Base-by-base conservation (phyloP, 2,329 filamentous ascomycete species). In the Colletotrichum magnum region DNA sequence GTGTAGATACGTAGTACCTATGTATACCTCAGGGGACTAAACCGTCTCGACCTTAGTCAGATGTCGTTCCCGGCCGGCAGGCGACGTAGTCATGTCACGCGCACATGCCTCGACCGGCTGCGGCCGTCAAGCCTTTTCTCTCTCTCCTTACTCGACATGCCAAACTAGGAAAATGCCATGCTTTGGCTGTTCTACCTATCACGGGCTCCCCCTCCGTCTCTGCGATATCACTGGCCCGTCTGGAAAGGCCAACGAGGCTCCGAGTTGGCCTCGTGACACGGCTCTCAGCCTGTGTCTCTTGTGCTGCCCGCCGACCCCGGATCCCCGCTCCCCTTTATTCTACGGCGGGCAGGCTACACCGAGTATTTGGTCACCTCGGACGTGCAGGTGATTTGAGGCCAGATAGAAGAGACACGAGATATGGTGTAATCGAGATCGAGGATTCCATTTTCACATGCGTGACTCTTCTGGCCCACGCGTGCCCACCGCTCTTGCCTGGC, bases 371-470 rank as follows among this genome's bases (percentile, higher is more conserved):
- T 47, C 58, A 45, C 48, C 50, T 59, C 32, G 10, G 13, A 21
- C 28, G 43, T 43, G 28, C 48, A 64, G 65, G 60, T 68, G 60
- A 64, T 58, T 51, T 24, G 45, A 18, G 21, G 26, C 32, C 32
- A 36, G 21, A 4, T 24, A 24, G 21, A 24, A 24, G 21, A 24
- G 21, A 24, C 21, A 24, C n/a, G 26, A 52, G 53, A 58, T 58
- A 68, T 65, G 66, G 50, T 61, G 41, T 56, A 66, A 66, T 69
- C 66, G 66, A 60, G 56, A 66, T 43, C 41, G 28, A 9, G 32
- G 9, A 36, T 39, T 65, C 32, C 16, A 21, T 50, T 26, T 68
- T 48, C 41, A 57, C 65, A 59, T 68, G 65, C 54, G 54, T 36
- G 52, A 32, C 26, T 24, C 52, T 50, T 15, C 64, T 32, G 32